Evolutionary conservation across 2,329 filamentous ascomycete species (phyloP).

Genomic region (Xylaria sp.): DNA sequence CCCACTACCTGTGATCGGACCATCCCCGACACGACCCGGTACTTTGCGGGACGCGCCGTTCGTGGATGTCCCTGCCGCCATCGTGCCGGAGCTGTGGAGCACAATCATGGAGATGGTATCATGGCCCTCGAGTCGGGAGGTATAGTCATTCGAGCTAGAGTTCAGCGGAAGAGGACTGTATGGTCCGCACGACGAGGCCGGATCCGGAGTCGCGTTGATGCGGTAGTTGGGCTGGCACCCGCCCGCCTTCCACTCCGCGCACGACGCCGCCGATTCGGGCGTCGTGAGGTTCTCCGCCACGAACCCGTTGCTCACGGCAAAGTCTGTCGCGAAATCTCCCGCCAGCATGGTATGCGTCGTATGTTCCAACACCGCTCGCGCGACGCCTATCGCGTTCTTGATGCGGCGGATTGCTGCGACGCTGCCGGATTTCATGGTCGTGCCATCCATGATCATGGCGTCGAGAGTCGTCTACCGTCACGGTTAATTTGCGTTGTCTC

Average conservation of each 20-base stretch:
- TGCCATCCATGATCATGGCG: slow-evolving; percentile 68
- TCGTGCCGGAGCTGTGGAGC: slow-evolving; percentile 55
- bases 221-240: slow-evolving; percentile 64
- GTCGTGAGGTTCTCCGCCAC: slow-evolving; percentile 56
- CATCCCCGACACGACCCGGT: slow-evolving; percentile 65
- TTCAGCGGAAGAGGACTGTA: slow-evolving; percentile 51
- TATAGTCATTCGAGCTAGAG: slow-evolving; percentile 35
- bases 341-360: slow-evolving; percentile 63
- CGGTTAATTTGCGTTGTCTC: background rate
- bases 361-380: slow-evolving; percentile 60
- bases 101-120: slow-evolving; percentile 66
- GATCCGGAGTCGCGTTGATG: slow-evolving; percentile 57
- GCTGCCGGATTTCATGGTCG: slow-evolving; percentile 62
- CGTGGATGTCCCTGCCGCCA: slow-evolving; percentile 66
- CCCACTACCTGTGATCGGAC: slow-evolving; percentile 63
- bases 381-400: slow-evolving; percentile 60
- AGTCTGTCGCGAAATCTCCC: slow-evolving; percentile 63
- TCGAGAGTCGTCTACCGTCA: slow-evolving; percentile 60
- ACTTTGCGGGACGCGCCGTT: slow-evolving; percentile 65
- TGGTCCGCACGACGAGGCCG: slow-evolving; percentile 57
- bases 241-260: slow-evolving; percentile 54
- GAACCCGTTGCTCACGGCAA: slow-evolving; percentile 64
- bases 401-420: slow-evolving; percentile 62
- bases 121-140: slow-evolving; percentile 49
- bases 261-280: slow-evolving; percentile 51